Percentiles rank a stretch among this genome's conserved stretches.
Conservation (phyloP, 768 basidiomycete species). For the Lyophyllum atratum region DNA sequence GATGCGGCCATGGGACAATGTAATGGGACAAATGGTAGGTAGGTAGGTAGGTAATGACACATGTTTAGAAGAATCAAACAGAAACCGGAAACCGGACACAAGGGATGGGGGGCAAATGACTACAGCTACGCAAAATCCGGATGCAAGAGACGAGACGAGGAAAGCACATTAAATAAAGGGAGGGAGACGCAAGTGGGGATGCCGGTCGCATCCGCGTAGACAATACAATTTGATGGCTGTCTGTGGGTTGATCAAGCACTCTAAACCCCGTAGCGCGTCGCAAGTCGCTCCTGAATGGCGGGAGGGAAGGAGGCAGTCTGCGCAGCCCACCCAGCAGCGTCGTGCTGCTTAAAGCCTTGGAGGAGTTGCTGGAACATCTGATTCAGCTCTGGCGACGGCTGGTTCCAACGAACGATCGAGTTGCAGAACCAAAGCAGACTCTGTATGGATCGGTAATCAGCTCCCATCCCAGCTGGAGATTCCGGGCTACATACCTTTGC, state of each 20-base stretch:
- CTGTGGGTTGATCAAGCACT: slow-evolving; percentile 1
- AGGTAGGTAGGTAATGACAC: slow-evolving; percentile 12
- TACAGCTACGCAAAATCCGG: slow-evolving; percentile 48
- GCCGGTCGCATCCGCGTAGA: not conserved
- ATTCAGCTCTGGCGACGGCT: slow-evolving; percentile 89
- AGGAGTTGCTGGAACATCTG: slow-evolving; percentile 92
- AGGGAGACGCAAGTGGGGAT: not conserved
- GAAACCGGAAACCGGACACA: slow-evolving; percentile 6
- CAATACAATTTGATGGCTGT: not conserved
- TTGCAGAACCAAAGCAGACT: slow-evolving; percentile 98
- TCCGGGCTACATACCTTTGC: slow-evolving; percentile 66
- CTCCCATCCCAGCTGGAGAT: not conserved
- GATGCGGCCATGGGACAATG: slow-evolving; percentile 16
- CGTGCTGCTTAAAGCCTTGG: slow-evolving; percentile 87
- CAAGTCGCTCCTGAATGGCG: slow-evolving; percentile 84
- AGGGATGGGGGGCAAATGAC: slow-evolving; percentile 21
- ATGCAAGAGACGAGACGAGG: slow-evolving; percentile 46
- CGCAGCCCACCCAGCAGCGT: slow-evolving; percentile 81
- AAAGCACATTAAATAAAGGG: slow-evolving; percentile 23
- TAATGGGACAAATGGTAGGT: slow-evolving; percentile 4
- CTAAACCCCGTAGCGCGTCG: slow-evolving; percentile 85
- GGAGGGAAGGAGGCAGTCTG: slow-evolving; percentile 86
- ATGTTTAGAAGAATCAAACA: slow-evolving; percentile 3
- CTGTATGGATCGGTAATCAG: slow-evolving; percentile 40
- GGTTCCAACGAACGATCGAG: slow-evolving; percentile 93